phyloP scores from a whole-genome alignment of 2,329 filamentous ascomycete species.

The Colletotrichum sp. region DNA sequence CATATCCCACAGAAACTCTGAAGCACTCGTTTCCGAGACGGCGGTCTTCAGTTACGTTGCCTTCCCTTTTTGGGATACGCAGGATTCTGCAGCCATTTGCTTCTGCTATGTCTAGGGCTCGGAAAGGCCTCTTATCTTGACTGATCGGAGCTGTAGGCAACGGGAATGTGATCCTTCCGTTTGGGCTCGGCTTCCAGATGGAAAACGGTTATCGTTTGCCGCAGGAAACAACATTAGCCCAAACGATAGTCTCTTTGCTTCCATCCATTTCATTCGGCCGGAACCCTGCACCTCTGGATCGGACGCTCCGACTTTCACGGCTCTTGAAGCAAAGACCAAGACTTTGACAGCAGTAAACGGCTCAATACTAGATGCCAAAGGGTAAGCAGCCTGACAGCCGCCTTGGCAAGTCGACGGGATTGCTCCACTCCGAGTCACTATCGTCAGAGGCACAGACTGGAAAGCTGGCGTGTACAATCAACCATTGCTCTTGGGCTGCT shows the following conservation, averaged over 20 bases:
- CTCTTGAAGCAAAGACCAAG: neutral
- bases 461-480: neutral
- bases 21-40: neutral
- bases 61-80: neutral
- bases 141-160: neutral
- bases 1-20: neutral
- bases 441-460: neutral
- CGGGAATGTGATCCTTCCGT: neutral
- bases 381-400: neutral
- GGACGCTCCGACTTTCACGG: neutral
- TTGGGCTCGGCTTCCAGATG: neutral
- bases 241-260: neutral
- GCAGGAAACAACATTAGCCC: neutral
- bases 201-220: neutral
- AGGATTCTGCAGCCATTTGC: neutral
- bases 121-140: neutral
- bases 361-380: neutral
- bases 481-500: neutral
- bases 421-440: neutral
- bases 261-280: neutral
- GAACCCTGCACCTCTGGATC: neutral
- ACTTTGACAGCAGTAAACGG: neutral
- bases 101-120: neutral
- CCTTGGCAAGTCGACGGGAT: neutral
- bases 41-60: neutral